These are phyloP conservation scores for Calcarisporium arbuscula DNA, from an alignment of 2,329 filamentous ascomycete species.

Conservation along the genomic window DNA sequence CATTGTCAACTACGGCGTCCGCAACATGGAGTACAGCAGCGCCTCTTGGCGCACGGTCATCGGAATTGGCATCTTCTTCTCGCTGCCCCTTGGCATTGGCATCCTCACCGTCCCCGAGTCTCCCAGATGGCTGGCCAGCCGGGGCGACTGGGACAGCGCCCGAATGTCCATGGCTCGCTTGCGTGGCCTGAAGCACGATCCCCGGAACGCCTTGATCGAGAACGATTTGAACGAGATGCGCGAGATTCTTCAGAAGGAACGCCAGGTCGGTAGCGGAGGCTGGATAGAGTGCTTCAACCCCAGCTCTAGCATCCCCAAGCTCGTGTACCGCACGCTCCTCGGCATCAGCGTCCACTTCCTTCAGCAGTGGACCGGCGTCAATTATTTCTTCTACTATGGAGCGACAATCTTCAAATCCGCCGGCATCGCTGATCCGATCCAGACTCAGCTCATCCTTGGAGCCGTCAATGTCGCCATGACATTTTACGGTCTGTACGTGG, in stretches of 20 bases:
- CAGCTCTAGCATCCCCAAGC: slow-evolving; percentile 43
- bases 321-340: slow-evolving; percentile 58
- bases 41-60: slow-evolving; percentile 59
- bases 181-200: slow-evolving; percentile 42
- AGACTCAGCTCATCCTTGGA: slow-evolving; percentile 61
- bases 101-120: slow-evolving; percentile 50
- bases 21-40: slow-evolving; percentile 31
- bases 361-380: slow-evolving; percentile 60
- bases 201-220: slow-evolving; percentile 37
- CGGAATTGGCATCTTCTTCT: slow-evolving; percentile 47
- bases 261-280: slow-evolving; percentile 36
- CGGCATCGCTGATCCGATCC: slow-evolving; percentile 59
- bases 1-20: slow-evolving; percentile 47
- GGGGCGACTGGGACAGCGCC: slow-evolving; percentile 40
- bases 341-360: slow-evolving; percentile 59
- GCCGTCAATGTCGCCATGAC: slow-evolving; percentile 64
- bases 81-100: slow-evolving; percentile 45
- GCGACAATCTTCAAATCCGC: slow-evolving; percentile 61
- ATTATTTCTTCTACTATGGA: slow-evolving; percentile 61
- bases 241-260: slow-evolving; percentile 39
- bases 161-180: slow-evolving; percentile 46
- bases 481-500: slow-evolving; percentile 60
- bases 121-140: slow-evolving; percentile 48
- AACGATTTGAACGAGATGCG: slow-evolving; percentile 48
- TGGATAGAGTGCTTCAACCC: slow-evolving; percentile 58